Evolutionary conservation across 768 basidiomycete genomes (phyloP).

Genomic region (Lenzites betulinus): DNA sequence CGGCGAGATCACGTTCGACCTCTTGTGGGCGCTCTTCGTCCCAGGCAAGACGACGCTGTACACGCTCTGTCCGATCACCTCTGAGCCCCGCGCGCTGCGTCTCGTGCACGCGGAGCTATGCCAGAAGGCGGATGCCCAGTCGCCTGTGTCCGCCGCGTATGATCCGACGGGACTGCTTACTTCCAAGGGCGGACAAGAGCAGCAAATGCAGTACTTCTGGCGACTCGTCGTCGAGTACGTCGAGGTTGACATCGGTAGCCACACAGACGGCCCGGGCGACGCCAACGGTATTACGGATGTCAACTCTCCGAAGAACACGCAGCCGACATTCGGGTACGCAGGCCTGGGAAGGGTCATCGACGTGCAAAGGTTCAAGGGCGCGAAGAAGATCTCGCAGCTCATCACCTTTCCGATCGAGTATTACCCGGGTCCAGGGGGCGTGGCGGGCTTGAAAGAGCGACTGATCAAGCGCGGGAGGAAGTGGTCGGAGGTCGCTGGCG

Average conservation of each 20-base stretch:
- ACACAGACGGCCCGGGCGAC: slow-evolving; percentile 1
- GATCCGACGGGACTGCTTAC: slow-evolving; percentile 26
- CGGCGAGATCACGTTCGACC: slow-evolving; percentile 59
- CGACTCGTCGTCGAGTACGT: slow-evolving; percentile 54
- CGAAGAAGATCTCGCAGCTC: slow-evolving; percentile 50
- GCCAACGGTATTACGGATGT: not conserved
- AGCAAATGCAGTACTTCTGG: slow-evolving; percentile 46
- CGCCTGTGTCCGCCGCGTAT: slow-evolving; percentile 18
- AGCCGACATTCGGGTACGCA: slow-evolving; percentile 27
- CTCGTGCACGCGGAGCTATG: slow-evolving; percentile 43
- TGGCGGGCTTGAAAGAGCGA: slow-evolving; percentile 41
- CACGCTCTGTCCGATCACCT: slow-evolving; percentile 54
- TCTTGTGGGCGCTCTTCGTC: slow-evolving; percentile 58
- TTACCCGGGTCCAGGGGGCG: slow-evolving; percentile 42
- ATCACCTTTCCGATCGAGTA: slow-evolving; percentile 57
- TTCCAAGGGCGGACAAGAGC: slow-evolving; percentile 15
- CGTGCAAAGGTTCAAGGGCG: slow-evolving; percentile 49
- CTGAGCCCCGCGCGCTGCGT: slow-evolving; percentile 54
- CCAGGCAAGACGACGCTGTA: slow-evolving; percentile 53
- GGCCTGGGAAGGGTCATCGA: slow-evolving; percentile 34
- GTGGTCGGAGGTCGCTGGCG: slow-evolving; percentile 52
- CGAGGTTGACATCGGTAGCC: slow-evolving; percentile 40
- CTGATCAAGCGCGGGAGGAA: slow-evolving; percentile 54
- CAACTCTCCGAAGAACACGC: not conserved
- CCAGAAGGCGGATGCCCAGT: slow-evolving; percentile 24